These are phyloP conservation scores for Alloascoidea africana DNA, from an alignment of 805 yeast species.

Conservation along the genomic window DNA sequence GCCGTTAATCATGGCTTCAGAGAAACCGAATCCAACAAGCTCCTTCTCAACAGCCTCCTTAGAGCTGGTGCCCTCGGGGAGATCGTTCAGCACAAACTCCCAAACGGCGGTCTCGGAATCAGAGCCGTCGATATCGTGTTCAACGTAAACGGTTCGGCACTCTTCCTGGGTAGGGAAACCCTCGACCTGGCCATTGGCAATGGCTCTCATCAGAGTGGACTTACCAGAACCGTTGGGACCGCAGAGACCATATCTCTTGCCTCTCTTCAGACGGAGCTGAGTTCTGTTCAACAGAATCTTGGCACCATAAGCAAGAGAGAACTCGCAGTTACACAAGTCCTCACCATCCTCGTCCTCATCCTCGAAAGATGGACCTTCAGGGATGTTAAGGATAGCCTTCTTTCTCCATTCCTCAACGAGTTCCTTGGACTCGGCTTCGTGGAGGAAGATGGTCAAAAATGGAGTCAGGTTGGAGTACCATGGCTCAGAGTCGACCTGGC, in stretches of 20 bases:
- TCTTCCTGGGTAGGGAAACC: constrained; percentile 92
- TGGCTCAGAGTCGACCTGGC: constrained; percentile 80
- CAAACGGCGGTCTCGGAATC: constrained; percentile 84
- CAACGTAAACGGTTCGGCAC: constrained; percentile 86
- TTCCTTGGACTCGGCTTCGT: constrained; percentile 82
- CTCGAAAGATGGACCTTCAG: constrained; percentile 80
- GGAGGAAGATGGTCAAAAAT: constrained; percentile 91
- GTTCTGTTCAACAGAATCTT: constrained; percentile 99
- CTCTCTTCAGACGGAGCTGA: constrained; percentile 96
- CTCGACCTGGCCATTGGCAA: constrained; percentile 79
- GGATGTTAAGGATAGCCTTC: constrained; percentile 95
- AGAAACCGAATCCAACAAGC: constrained; percentile 66
- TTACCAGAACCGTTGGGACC: constrained; percentile 98
- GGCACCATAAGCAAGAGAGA: constrained; percentile 99
- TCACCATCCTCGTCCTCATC: constrained; percentile 97
- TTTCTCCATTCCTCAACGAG: constrained; percentile 89
- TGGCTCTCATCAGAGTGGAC: constrained; percentile 81
- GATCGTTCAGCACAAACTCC: constrained; percentile 81
- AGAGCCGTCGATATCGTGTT: constrained; percentile 86
- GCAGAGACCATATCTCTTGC: constrained; percentile 89
- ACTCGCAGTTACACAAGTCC: constrained; percentile 99
- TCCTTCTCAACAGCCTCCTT: constrained; percentile 46
- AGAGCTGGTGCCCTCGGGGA: constrained; percentile 63
- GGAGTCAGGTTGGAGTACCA: constrained; percentile 86
- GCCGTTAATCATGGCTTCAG: constrained; percentile 70